Percentiles rank a stretch among this genome's conserved stretches.
phyloP scores from a whole-genome alignment of 768 basidiomycete genomes.

The Pisolithus albus region DNA sequence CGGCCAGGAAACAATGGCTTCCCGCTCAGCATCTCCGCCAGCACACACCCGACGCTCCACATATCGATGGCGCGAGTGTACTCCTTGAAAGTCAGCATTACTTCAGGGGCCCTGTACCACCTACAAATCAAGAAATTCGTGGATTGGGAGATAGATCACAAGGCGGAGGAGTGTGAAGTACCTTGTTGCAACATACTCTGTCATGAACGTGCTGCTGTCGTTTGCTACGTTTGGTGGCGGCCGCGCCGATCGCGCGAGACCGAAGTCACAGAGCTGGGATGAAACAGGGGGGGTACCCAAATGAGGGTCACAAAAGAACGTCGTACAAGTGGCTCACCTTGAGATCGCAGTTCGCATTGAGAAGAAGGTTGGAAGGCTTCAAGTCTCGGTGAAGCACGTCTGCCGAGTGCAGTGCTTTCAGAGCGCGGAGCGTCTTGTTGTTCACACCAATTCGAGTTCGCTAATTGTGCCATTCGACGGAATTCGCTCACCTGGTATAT shows the following conservation, averaged over 20 bases:
- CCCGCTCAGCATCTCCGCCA: conserved; percentile 91
- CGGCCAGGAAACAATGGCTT: conserved; percentile 92
- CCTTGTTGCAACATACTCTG: conserved; percentile 94
- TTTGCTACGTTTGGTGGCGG: conserved; percentile 68
- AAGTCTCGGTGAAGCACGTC: conserved; percentile 94
- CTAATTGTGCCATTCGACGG: conserved; percentile 1
- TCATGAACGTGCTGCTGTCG: conserved; percentile 77
- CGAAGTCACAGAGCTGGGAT: conserved; percentile 74
- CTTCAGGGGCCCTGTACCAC: conserved; percentile 97
- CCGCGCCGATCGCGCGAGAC: conserved; percentile 73
- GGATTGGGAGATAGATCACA: not conserved
- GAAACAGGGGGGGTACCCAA: not conserved
- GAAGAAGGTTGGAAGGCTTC: conserved; percentile 90
- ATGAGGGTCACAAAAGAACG: conserved; percentile 1
- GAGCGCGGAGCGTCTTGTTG: conserved; percentile 71
- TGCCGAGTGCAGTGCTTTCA: conserved; percentile 93
- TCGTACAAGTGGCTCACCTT: conserved; percentile 50
- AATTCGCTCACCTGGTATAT: conserved; percentile 76
- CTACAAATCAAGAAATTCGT: conserved; percentile 28
- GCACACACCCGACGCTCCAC: conserved; percentile 81
- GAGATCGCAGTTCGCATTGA: conserved; percentile 96
- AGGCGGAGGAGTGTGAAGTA: conserved; percentile 22
- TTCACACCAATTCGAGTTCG: not conserved
- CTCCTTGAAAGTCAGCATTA: conserved; percentile 97
- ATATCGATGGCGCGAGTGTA: conserved; percentile 86